phyloP scores from a whole-genome alignment of 2,329 filamentous ascomycete species.

The Cercospora berteroae region DNA sequence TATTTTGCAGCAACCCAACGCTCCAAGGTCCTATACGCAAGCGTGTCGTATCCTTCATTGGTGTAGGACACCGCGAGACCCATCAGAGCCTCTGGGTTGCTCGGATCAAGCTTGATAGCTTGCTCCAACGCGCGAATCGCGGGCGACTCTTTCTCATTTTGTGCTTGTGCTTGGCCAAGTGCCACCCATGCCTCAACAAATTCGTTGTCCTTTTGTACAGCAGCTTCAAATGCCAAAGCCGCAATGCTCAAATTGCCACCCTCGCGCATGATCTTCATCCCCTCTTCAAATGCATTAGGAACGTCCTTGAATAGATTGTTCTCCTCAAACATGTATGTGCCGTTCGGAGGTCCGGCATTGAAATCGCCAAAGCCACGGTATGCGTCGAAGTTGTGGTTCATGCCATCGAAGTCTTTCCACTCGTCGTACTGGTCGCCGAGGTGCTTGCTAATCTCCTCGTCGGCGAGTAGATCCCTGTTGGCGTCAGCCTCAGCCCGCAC shows the following conservation, averaged over 20 bases:
- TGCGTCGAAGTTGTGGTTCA: conserved; percentile 63
- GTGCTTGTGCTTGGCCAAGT: conserved; percentile 86
- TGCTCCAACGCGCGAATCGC: conserved; percentile 92
- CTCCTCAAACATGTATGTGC: conserved; percentile 91
- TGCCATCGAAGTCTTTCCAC: conserved; percentile 72
- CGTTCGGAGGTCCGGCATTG: conserved; percentile 47
- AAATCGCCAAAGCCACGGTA: conserved; percentile 48
- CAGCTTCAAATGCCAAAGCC: conserved; percentile 91
- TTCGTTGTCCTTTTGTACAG: conserved; percentile 81
- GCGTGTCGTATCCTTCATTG: conserved; percentile 97
- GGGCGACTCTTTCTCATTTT: conserved; percentile 97
- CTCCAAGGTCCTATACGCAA: conserved; percentile 92
- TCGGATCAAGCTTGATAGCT: conserved; percentile 81
- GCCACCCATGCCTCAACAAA: conserved; percentile 94
- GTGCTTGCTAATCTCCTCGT: conserved; percentile 61
- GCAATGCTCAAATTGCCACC: conserved; percentile 93
- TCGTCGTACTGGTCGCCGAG: conserved; percentile 76
- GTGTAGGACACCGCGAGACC: conserved; percentile 94
- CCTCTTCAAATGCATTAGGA: conserved; percentile 85
- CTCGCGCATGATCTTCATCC: conserved; percentile 86
- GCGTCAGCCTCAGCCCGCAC: conserved; percentile 71
- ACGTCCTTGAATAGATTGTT: conserved; percentile 85
- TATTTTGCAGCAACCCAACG: conserved; percentile 97
- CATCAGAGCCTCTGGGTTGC: conserved; percentile 88
- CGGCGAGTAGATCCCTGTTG: conserved; percentile 63